Evolutionary conservation across 2,329 filamentous ascomycete genomes (phyloP).

Genomic region (Hyphodiscus sp.): DNA sequence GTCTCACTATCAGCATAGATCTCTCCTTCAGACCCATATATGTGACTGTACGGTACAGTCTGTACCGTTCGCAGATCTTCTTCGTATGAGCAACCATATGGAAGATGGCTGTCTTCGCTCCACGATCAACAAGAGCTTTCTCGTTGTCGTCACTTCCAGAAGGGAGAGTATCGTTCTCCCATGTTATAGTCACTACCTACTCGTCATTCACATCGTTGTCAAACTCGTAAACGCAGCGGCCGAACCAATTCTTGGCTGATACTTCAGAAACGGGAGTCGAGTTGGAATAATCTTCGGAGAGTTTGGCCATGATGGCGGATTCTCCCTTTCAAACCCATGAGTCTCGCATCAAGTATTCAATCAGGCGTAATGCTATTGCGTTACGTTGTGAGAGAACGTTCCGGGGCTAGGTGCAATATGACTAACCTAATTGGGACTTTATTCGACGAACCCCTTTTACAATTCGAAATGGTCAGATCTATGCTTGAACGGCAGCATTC

Average conservation of each 20-base stretch:
- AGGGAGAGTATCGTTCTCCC: constrained; percentile 63
- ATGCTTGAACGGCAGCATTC: too few species aligned
- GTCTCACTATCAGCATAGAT: constrained; percentile 74
- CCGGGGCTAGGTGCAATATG: too few species aligned
- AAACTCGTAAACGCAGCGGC: constrained; percentile 85
- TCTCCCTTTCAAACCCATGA: constrained; percentile 37
- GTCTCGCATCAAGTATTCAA: too few species aligned
- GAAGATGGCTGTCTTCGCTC: constrained; percentile 81
- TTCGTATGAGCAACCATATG: constrained; percentile 93
- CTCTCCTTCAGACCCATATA: constrained; percentile 84
- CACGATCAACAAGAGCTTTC: constrained; percentile 35
- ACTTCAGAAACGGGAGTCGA: constrained; percentile 41
- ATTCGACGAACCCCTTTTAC: too few species aligned
- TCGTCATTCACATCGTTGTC: constrained; percentile 95
- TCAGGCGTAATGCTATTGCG: too few species aligned
- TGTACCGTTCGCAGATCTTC: constrained; percentile 77
- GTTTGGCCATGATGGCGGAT: constrained; percentile 32
- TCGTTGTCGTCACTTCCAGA: constrained; percentile 11
- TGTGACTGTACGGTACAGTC: too few species aligned
- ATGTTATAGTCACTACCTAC: constrained; percentile 79
- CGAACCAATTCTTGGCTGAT: constrained; percentile 66
- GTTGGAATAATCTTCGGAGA: constrained; percentile 48
- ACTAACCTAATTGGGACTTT: too few species aligned
- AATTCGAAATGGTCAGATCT: too few species aligned
- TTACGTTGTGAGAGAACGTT: too few species aligned